phyloP scores from a whole-genome alignment of 2,329 filamentous ascomycete species.

The Fusarium caatingaense region DNA sequence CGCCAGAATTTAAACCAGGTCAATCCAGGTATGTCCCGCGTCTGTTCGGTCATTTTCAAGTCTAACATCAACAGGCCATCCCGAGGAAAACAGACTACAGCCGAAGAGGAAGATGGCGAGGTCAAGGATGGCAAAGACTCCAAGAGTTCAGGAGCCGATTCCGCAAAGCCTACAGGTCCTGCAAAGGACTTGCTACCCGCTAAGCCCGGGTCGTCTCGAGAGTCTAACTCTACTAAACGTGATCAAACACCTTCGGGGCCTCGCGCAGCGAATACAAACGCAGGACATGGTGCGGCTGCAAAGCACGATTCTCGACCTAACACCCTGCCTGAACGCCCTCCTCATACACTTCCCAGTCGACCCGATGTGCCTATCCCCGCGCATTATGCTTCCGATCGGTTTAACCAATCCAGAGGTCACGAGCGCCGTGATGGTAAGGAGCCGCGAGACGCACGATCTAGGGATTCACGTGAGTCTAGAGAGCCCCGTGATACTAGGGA shows the following conservation, averaged over 20 bases:
- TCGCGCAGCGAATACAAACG: slow-evolving; percentile 45
- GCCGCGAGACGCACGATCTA: slow-evolving; percentile 49
- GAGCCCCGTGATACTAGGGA: slow-evolving; percentile 46
- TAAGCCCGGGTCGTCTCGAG: slow-evolving; percentile 47
- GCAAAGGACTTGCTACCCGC: slow-evolving; percentile 52
- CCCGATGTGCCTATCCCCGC: slow-evolving; percentile 68
- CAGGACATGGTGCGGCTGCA: slow-evolving; percentile 23
- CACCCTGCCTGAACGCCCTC: slow-evolving; percentile 53
- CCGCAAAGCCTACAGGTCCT: slow-evolving; percentile 21
- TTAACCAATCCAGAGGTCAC: slow-evolving; percentile 54
- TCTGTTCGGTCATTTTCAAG: background rate
- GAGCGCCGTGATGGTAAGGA: slow-evolving; percentile 56
- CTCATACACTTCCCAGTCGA: slow-evolving; percentile 63
- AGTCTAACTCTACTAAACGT: slow-evolving; percentile 44
- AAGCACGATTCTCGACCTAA: slow-evolving; percentile 50
- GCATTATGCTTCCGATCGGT: slow-evolving; percentile 60
- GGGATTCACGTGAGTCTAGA: slow-evolving; percentile 50
- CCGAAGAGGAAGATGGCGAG: slow-evolving; percentile 78
- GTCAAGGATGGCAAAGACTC: slow-evolving; percentile 68
- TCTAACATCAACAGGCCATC: slow-evolving; percentile 28
- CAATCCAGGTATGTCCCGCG: slow-evolving; percentile 51
- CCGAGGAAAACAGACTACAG: slow-evolving; percentile 41
- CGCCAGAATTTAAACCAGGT: slow-evolving; percentile 72
- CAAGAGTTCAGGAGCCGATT: slow-evolving; percentile 34
- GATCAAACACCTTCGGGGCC: slow-evolving; percentile 41